Conservation (phyloP, 805 yeast species). For the Wickerhamomyces ciferrii region DNA sequence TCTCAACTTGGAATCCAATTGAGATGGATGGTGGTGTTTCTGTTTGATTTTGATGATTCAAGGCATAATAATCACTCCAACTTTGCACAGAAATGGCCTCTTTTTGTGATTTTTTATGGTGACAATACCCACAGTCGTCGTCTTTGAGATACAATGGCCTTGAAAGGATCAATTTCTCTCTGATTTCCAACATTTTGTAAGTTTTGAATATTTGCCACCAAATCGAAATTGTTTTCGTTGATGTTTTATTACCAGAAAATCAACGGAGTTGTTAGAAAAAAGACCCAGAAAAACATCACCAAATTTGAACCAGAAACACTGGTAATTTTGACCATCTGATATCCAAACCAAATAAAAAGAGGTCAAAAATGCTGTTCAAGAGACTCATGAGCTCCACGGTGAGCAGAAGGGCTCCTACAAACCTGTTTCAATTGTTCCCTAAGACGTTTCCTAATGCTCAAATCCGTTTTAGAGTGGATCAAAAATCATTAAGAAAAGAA, state of each 20-base stretch:
- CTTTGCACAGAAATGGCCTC: constrained; percentile 34
- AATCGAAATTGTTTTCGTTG: no score
- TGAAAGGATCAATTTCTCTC: constrained; percentile 31
- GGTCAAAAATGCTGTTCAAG: constrained; percentile 1
- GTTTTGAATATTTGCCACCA: no score
- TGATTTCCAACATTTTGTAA: constrained; percentile 8
- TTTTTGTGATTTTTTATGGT: constrained; percentile 23
- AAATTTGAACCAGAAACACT: no score
- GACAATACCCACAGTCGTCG: constrained; percentile 70
- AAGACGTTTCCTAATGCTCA: constrained; percentile 61
- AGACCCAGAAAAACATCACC: background rate
- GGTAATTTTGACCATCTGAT: no score
- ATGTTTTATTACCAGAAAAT: no score
- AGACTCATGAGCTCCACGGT: constrained; percentile 6
- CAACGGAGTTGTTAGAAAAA: no score
- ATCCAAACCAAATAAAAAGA: no score
- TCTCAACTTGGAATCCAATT: constrained; percentile 34
- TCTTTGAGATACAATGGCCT: constrained; percentile 40
- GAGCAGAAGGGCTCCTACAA: constrained; percentile 8
- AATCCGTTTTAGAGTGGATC: constrained; percentile 63
- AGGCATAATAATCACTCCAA: constrained; percentile 20
- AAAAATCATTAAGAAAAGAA: constrained; percentile 59
- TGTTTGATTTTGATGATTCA: constrained; percentile 4
- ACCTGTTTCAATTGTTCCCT: constrained; percentile 68
- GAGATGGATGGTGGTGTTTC: constrained; percentile 18